Conservation (phyloP, 257 asterid species). For the Nicotiana tomentosiformis region DNA sequence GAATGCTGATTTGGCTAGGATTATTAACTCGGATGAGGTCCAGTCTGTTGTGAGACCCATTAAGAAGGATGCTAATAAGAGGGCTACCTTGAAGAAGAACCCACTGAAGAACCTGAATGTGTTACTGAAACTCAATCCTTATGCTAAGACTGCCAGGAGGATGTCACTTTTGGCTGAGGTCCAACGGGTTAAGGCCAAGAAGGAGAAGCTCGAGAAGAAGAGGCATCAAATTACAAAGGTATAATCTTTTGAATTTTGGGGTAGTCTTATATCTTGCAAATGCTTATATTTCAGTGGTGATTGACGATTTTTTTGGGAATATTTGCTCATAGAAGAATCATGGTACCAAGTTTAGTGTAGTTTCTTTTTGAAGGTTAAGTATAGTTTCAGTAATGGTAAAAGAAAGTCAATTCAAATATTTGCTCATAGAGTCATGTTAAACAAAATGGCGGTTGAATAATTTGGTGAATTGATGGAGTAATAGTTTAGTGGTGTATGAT, state of each 20-base stretch:
- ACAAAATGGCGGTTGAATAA: too few relatives aligned
- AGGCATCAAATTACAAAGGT: conserved; percentile 71
- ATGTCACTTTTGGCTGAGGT: conserved; percentile 83
- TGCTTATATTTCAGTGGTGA: neutral
- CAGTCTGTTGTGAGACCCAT: conserved; percentile 84
- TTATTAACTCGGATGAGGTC: conserved; percentile 85
- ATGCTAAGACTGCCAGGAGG: conserved; percentile 70
- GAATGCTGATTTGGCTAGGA: conserved; percentile 78
- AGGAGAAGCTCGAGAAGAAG: conserved; percentile 67
- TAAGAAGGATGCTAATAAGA: conserved; percentile 50
- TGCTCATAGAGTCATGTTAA: neutral
- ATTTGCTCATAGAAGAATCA: neutral
- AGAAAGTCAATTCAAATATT: neutral
- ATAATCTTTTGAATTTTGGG: neutral
- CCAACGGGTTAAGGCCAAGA: conserved; percentile 66
- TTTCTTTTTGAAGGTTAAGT: too few relatives aligned
- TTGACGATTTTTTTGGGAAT: neutral
- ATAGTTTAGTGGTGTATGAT: too few relatives aligned
- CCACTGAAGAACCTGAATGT: conserved; percentile 15
- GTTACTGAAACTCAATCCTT: conserved; percentile 68
- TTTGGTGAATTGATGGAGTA: too few relatives aligned
- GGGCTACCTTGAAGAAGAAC: conserved; percentile 13
- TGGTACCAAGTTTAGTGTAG: too few relatives aligned
- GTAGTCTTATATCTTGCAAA: neutral
- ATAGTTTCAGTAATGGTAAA: neutral